Conservation (phyloP, 2,329 filamentous ascomycete species). For the Pestalotiopsis sp. region DNA sequence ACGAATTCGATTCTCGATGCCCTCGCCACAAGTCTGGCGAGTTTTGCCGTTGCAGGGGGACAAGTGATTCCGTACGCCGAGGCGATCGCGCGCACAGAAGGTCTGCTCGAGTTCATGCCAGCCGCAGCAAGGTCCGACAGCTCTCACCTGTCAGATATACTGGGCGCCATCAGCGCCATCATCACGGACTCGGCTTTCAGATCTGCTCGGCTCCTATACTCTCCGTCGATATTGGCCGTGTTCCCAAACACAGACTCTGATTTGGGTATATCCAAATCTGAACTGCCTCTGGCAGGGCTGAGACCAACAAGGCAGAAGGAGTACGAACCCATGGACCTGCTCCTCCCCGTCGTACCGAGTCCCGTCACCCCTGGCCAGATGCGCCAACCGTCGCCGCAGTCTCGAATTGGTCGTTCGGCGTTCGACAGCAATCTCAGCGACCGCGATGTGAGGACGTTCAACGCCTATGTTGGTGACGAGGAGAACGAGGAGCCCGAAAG, state of each 20-base stretch:
- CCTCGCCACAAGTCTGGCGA: conserved; percentile 73
- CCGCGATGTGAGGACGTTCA: not conserved
- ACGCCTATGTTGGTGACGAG: not conserved
- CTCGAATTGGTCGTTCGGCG: conserved; percentile 21
- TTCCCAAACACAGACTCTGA: conserved; percentile 64
- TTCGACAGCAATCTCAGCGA: conserved; percentile 24
- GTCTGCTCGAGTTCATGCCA: conserved; percentile 61
- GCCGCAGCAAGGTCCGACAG: conserved; percentile 56
- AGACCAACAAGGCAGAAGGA: conserved; percentile 46
- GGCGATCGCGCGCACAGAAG: conserved; percentile 53
- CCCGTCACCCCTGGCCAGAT: conserved; percentile 52
- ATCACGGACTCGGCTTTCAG: conserved; percentile 79
- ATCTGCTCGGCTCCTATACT: conserved; percentile 70
- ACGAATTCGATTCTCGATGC: conserved; percentile 77
- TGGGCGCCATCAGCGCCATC: conserved; percentile 78
- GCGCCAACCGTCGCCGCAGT: conserved; percentile 23
- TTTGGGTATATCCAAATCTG: conserved; percentile 49
- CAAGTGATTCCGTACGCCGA: conserved; percentile 70
- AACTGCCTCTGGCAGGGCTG: conserved; percentile 54
- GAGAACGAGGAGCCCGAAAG: conserved; percentile 66
- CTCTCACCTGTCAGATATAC: conserved; percentile 66
- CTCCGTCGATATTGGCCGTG: conserved; percentile 69
- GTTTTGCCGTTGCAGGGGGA: conserved; percentile 68
- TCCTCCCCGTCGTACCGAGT: conserved; percentile 60
- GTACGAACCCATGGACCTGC: conserved; percentile 63